Evolutionary conservation across 108 stramenopile genomes (phyloP), one percentile per base, ranked within the genome.

Genomic region (Aurantiochytrium sp.): DNA sequence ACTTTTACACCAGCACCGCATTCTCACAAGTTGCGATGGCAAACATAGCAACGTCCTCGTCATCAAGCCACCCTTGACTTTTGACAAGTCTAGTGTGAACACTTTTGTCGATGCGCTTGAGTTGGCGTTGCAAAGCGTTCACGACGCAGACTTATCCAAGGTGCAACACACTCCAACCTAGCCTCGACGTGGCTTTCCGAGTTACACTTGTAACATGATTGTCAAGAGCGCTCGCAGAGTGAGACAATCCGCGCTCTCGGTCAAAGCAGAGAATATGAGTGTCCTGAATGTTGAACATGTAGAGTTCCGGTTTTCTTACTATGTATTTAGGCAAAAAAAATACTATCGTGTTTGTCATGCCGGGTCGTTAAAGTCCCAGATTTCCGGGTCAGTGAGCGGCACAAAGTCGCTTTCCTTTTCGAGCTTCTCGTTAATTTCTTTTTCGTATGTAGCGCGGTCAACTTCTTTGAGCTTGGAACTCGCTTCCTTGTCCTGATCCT

Each of bases 1-100:
- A 4, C 43, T 91, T 0, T 21, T 89, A 4, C 6, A 59, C 73
- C 92, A 95, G 89, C 94, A 96, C 60, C 60, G 90, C 16, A 91
- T 98, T 28, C 90, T 97, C 71, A 96, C 96, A 16, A 95, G 94
- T 73, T 94, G 96, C 42, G 98, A 99, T 92, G 98, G 97, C 19
- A 92, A 92, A 6, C 60, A 95, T 88, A 95, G 96, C 49, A 99
- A 98, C 89, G 97, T 98, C 1, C 60, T 99, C 44, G 96, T 97
- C 12, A 91, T 99, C 58, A 99, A 99, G 93, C 98, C 98, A 12
- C 98, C 98, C 2, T 87, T 99, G 93, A 93, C 92, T n/a, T 98
- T 98, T 92, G 91, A 91, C 42, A 91, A 93, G 90, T 89, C n/a
- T 4, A 23, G 49, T 35, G 76, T 83, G 76, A 45, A 83, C 76